Base-by-base conservation (phyloP, 768 basidiomycete genomes). In the Cubamyces lactineus region DNA sequence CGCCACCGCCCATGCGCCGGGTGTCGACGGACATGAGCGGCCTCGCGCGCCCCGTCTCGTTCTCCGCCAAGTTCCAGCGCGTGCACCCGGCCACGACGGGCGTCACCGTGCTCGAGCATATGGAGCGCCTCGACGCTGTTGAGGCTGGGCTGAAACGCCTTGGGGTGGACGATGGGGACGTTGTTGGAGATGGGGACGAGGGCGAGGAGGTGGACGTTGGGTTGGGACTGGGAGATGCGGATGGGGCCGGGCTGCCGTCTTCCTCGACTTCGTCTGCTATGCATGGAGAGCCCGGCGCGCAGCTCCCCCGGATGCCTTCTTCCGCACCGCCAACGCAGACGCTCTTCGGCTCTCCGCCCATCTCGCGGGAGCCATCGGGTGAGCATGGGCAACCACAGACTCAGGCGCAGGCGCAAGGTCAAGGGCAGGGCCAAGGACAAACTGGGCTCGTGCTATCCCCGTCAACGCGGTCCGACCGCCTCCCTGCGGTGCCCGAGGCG, bases 11-110 rank as follows among this genome's bases (percentile, higher is more conserved):
- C 7, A 82, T 86, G 56, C 82, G 84, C 28, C 80, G 87, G 45
- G 80, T 80, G 43, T 87, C 87, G 38, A 84, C 85, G 13, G 86
- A 89, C 69, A 78, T 80, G 28, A 79, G 84, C 7, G 89, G 88
- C 50, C 79, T 80, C 24, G 80, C 85, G 19, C 83, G 92, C 38
- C 92, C 92, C 0, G 88, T 94, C 15, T 89, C 91, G 3, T 92
- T 94, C 72, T 86, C 87, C 13, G 83, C 87, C n/a, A 93, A 92
- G 75, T 90, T 91, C 74, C 85, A 89, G 70, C 84, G 86, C 50
- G 87, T 93, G 38, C 89, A 92, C 70, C 91, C 91, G 48, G 91
- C 89, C 40, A 92, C 91, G 28, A 94, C 91, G 0, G 93, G 93
- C 12, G 92, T 94, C 24, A 88, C 86, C 11, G 87, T 94, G 50